Evolutionary conservation across 1,284 basidiomycete species (phyloP), one percentile per base, ranked within the genome.

Genomic region (Ceratobasidium sp.): DNA sequence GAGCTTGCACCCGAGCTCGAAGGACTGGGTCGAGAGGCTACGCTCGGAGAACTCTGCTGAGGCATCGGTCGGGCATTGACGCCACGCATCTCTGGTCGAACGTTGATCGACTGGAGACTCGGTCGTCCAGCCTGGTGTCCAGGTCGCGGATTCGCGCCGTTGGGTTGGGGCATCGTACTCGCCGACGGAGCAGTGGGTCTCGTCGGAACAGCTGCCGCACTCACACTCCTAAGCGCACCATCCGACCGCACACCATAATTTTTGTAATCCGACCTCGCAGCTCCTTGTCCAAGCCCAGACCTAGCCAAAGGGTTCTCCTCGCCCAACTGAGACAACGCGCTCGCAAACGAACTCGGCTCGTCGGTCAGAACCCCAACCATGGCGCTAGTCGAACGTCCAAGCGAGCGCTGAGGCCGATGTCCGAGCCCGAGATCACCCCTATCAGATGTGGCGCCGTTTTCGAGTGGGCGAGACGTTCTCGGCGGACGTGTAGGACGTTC

Each of bases 231-330:
- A 2, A 57, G 12, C 53, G 30, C 53, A 34, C 28, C 18, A n/a
- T 65, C 62, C 28, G 62, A 65, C 8, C 62, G 45, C 21, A 45
- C 45, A 34, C 60, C 45, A 48, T 30, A 62, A 2, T n/a, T 14
- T 6, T 3, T 5, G 32, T 62, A 48, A 16, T 48, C 43, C 23
- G 28, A 1, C 12, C 43, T 21, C 3, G 60, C 60, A 12, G 16
- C 28, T 53, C 62, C 32, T 18, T 46, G 43, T 16, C 41, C 48
- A 23, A 50, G 26, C 4, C 48, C 48, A 50, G 48, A 50, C 23
- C 26, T 9, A 14, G 43, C 48, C 10, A 53, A 36, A 30, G 46
- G 30, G 41, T 48, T 65, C 28, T 65, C 53, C 28, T 36, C 46
- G 21, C 60, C 36, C 46, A 52, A 36, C 34, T 57, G 26, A 3